These are phyloP conservation scores for Solanum rostratum DNA, from an alignment of 257 asterid genomes.

Conservation along the genomic window DNA sequence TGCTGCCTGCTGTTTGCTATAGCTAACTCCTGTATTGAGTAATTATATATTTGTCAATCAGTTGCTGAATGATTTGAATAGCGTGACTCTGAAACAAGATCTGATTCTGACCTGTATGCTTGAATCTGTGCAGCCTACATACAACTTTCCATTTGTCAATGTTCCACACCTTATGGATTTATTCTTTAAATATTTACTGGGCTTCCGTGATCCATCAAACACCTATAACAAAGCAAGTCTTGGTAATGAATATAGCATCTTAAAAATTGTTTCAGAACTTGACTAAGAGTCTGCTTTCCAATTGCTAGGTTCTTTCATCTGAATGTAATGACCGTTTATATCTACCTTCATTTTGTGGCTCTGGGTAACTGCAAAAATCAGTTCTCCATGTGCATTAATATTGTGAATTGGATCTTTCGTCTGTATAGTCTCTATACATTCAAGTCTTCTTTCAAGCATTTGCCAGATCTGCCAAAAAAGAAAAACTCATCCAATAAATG, in stretches of 20 bases:
- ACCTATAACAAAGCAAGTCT: slow-evolving; percentile 20
- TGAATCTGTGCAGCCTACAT: slow-evolving; percentile 75
- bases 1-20: slow-evolving; percentile 48
- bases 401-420: slow-evolving; percentile 56
- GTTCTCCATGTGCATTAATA: slow-evolving; percentile 47
- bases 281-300: neutral
- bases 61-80: neutral
- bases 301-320: neutral
- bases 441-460: slow-evolving; percentile 43
- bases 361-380: slow-evolving; percentile 52
- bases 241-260: neutral
- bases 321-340: neutral
- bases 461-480: slow-evolving; percentile 57
- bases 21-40: slow-evolving; percentile 40
- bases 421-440: slow-evolving; percentile 60
- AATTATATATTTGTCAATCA: neutral
- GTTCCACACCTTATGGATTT: slow-evolving; percentile 54
- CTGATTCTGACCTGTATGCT: slow-evolving; percentile 46
- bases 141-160: slow-evolving; percentile 57
- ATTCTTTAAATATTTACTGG: slow-evolving; percentile 44
- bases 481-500: neutral
- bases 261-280: neutral
- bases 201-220: slow-evolving; percentile 56
- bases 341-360: slow-evolving; percentile 64
- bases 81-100: neutral